Evolutionary conservation across 371 early-diverging fungal genomes (phyloP).

Genomic region (Mucor sp.): DNA sequence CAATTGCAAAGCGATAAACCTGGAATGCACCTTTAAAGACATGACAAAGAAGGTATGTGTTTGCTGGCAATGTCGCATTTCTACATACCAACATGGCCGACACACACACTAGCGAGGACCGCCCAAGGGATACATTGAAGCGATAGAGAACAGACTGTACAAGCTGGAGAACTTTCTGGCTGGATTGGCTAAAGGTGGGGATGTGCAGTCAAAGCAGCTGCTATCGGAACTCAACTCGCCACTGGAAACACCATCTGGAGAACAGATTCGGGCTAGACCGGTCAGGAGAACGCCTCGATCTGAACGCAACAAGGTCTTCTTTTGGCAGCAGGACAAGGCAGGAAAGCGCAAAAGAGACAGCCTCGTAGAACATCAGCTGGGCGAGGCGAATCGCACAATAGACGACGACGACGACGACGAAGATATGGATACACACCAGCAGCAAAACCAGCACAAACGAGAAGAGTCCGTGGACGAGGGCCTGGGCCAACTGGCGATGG

Average conservation of each 20-base stretch:
- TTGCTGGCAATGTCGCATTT: neutral
- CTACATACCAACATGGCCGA: neutral
- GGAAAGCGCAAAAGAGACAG: constrained; percentile 24
- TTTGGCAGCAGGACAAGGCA: constrained; percentile 30
- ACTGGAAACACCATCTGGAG: constrained; percentile 46
- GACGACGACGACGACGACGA: neutral
- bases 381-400: neutral
- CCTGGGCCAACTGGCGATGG: constrained; percentile 46
- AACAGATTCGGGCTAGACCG: constrained; percentile 47
- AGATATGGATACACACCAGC: neutral
- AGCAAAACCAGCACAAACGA: neutral
- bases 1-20: constrained; percentile 43
- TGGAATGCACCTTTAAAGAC: constrained; percentile 49
- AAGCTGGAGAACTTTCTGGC: constrained; percentile 61
- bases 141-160: constrained; percentile 68
- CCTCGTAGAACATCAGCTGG: neutral
- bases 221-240: constrained; percentile 61
- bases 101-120: constrained; percentile 48
- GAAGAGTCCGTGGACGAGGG: constrained; percentile 32
- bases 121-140: constrained; percentile 76
- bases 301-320: constrained; percentile 28
- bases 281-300: constrained; percentile 34
- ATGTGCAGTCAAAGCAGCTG: constrained; percentile 55
- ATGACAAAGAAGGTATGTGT: constrained; percentile 45
- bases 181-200: constrained; percentile 54